Conservation (phyloP, 805 yeast species). For the Lachancea cidri region DNA sequence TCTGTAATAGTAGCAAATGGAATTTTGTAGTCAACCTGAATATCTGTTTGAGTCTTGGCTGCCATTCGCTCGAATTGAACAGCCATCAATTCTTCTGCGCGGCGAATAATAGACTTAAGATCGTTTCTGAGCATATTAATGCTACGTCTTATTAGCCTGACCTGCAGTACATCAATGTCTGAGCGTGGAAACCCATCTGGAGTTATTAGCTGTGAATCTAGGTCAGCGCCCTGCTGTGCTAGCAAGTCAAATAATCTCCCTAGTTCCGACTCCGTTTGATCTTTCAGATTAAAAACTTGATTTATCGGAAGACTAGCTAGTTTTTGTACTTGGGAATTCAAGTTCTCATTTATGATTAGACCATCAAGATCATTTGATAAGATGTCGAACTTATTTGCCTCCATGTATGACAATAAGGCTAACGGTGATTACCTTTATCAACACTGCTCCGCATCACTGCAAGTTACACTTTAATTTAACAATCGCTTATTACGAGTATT, state of each 20-base stretch:
- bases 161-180: conserved; percentile 73
- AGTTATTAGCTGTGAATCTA: conserved; percentile 61
- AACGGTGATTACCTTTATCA: too few relatives aligned
- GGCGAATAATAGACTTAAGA: conserved; percentile 42
- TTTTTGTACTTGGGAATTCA: not conserved
- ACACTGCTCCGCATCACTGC: too few relatives aligned
- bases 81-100: conserved; percentile 43
- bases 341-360: not conserved
- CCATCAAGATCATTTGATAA: conserved; percentile 5
- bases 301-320: conserved; percentile 13
- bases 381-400: conserved; percentile 4
- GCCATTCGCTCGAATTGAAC: conserved; percentile 35
- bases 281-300: conserved; percentile 32
- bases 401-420: too few relatives aligned
- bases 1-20: conserved; percentile 55
- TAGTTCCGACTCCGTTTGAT: conserved; percentile 39
- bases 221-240: conserved; percentile 44
- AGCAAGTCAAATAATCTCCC: conserved; percentile 40
- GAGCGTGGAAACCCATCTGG: conserved; percentile 80
- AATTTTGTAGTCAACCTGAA: conserved; percentile 16
- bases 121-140: conserved; percentile 72
- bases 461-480: too few relatives aligned
- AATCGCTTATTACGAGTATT: too few relatives aligned
- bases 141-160: conserved; percentile 56
- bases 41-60: not conserved